Percentiles rank a stretch among this genome's conserved stretches.
phyloP scores from a whole-genome alignment of 2,329 filamentous ascomycete species.

The Diaporthe vaccinii region DNA sequence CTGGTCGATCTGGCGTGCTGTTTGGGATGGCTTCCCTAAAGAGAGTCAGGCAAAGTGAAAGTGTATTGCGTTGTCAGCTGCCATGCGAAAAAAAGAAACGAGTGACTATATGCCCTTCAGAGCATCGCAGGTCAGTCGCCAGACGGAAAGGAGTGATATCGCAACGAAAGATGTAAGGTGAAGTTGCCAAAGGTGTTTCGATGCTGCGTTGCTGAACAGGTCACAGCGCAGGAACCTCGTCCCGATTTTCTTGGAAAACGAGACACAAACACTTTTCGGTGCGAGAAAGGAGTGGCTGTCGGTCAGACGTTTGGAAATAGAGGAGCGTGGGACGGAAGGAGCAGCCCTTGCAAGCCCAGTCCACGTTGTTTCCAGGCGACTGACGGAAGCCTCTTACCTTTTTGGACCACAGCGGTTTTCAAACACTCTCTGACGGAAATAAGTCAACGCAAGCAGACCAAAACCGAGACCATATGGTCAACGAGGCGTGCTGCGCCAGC shows the following conservation, averaged over 20 bases:
- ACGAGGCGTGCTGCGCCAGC: constrained; percentile 11
- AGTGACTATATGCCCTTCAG: not conserved
- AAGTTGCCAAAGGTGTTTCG: not conserved
- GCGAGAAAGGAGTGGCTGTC: not conserved
- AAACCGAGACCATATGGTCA: not conserved
- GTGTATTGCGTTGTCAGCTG: not conserved
- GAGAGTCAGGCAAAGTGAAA: not conserved
- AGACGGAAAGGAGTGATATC: not conserved
- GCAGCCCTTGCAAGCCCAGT: not conserved
- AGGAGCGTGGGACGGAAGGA: constrained; percentile 2
- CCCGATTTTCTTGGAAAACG: not conserved
- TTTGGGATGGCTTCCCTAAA: not conserved
- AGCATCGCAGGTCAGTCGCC: too few relatives aligned
- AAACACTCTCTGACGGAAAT: not conserved
- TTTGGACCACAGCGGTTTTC: not conserved
- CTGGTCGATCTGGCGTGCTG: not conserved
- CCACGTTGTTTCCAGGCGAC: constrained; percentile 3
- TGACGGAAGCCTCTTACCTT: not conserved
- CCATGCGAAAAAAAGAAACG: not conserved
- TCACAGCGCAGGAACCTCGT: not conserved
- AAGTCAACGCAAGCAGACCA: not conserved
- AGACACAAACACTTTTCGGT: not conserved
- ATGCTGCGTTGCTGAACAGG: not conserved
- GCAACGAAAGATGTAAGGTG: not conserved
- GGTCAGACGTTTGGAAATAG: not conserved